Base-by-base conservation (phyloP, 345 rosid species). In the Salix arbutifolia region DNA sequence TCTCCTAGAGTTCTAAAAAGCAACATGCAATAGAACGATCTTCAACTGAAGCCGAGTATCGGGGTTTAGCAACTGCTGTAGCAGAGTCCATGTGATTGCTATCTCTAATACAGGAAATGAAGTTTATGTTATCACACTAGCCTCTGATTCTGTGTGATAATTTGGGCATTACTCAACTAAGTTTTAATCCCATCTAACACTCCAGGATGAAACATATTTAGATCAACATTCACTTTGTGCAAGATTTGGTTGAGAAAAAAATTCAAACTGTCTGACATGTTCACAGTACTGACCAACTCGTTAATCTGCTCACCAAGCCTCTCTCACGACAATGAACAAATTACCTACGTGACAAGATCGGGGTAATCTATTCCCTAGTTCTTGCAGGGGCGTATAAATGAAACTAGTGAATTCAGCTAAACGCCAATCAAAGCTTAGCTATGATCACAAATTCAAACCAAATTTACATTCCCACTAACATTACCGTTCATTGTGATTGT, bases 51-150 rank as follows among this genome's bases (percentile, higher is more conserved):
- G 46, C 2, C 3, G 46, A 67, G 12, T 67, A 67, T 67, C 18
- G 70, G 13, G 6, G 28, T 0, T 10, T 35, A 1, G 28, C 17
- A 33, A 8, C 4, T 0, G 69, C 2, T 26, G n/a, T 23, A 3
- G 14, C 12, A 13, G 40, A 67, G 37, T 5, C 0, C 1, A 4
- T 19, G 0, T 67, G 46, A 17, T 1, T 67, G 0, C 5, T 16
- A 7, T 67, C 48, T 0, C 1, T 35, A 2, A 4, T 67, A 1
- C 5, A 31, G 2, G 48, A 67, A 33, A 1, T 67, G 14, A 38
- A 21, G 1, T 37, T 17, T 7, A 16, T 0, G 1, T 0, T 67
- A 3, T 0, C 14, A 18, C 12, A 37, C 6, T 2, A 26, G 0
- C 28, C 70, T 0, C 3, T 6, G 0, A 4, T 67, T 5, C 35